A percentile compares a stretch with the other conserved stretches of the same genome.
Evolutionary conservation across 2,329 filamentous ascomycete species (phyloP).

Genomic region (Amesomyces nigricolor): DNA sequence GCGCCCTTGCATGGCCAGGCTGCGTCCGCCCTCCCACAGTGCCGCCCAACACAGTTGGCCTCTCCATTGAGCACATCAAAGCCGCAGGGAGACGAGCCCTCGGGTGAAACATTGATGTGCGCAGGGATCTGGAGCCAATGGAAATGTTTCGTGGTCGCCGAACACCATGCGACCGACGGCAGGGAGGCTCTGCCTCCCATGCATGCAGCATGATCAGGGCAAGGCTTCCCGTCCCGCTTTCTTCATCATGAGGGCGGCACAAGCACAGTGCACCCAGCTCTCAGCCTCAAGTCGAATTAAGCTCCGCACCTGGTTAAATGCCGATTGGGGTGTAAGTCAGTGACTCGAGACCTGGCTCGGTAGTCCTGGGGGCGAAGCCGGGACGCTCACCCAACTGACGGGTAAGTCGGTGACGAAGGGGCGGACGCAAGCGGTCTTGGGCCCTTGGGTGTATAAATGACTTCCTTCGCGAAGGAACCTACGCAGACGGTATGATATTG

Average conservation of each 20-base stretch:
- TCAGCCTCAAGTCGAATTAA: neutral
- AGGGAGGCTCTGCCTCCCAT: neutral
- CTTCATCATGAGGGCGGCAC: slow-evolving; percentile 3
- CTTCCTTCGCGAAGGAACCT: slow-evolving; percentile 21
- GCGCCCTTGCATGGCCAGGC: slow-evolving; percentile 9
- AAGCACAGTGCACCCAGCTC: neutral
- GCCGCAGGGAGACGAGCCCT: slow-evolving; percentile 3
- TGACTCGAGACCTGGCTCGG: neutral
- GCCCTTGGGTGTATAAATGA: slow-evolving; percentile 12
- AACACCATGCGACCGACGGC: neutral
- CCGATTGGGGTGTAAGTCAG: neutral
- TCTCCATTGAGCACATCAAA: neutral
- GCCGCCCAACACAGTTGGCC: neutral
- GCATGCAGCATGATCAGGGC: neutral
- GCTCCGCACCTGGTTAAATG: neutral
- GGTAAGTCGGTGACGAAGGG: no score
- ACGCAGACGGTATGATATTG: slow-evolving; percentile 18
- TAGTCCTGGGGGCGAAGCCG: neutral
- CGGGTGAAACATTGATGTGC: neutral
- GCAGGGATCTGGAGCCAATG: neutral
- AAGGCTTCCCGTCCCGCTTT: neutral
- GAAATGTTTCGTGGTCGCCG: neutral
- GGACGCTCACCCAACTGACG: no score
- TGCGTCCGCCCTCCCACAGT: neutral
- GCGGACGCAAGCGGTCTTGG: no score